Percentiles rank a stretch among this genome's conserved stretches.
phyloP scores from a whole-genome alignment of 352 stramenopile genomes.

The Phytophthora fragariae region DNA sequence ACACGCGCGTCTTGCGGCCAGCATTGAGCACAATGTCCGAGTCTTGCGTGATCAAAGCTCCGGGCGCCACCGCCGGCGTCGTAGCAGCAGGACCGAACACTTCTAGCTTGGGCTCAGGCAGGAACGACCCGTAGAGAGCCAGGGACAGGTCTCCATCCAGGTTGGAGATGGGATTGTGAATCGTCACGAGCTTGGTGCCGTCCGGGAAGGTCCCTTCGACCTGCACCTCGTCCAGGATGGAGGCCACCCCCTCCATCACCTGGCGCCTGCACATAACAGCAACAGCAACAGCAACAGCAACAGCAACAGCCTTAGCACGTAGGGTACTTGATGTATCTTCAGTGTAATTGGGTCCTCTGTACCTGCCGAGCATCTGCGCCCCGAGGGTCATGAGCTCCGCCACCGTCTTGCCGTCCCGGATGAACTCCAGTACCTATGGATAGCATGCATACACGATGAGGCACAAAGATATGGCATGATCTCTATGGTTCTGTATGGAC shows the following conservation, averaged over 20 bases:
- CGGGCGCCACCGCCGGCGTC: conserved; percentile 40
- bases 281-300: neutral
- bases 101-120: conserved; percentile 88
- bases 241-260: conserved; percentile 93
- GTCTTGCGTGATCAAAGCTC: conserved; percentile 70
- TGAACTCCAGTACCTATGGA: conserved; percentile 94
- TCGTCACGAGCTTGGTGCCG: conserved; percentile 97
- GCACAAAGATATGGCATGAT: neutral
- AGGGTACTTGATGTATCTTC: neutral
- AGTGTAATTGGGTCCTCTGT: neutral
- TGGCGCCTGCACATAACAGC: conserved; percentile 59
- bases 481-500: neutral
- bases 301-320: conserved; percentile 4
- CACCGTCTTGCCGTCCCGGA: conserved; percentile 92
- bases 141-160: conserved; percentile 91
- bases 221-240: conserved; percentile 94
- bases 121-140: conserved; percentile 95
- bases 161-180: conserved; percentile 93
- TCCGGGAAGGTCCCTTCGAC: conserved; percentile 98
- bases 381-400: conserved; percentile 90
- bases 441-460: too few relatives aligned
- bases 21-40: conserved; percentile 88
- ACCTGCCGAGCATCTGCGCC: conserved; percentile 80
- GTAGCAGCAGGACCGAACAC: conserved; percentile 53
- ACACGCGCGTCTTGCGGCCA: conserved; percentile 68